Percentiles rank a stretch among this genome's conserved stretches.
phyloP scores from a whole-genome alignment of 2,329 filamentous ascomycete species.

The Capronia americana region DNA sequence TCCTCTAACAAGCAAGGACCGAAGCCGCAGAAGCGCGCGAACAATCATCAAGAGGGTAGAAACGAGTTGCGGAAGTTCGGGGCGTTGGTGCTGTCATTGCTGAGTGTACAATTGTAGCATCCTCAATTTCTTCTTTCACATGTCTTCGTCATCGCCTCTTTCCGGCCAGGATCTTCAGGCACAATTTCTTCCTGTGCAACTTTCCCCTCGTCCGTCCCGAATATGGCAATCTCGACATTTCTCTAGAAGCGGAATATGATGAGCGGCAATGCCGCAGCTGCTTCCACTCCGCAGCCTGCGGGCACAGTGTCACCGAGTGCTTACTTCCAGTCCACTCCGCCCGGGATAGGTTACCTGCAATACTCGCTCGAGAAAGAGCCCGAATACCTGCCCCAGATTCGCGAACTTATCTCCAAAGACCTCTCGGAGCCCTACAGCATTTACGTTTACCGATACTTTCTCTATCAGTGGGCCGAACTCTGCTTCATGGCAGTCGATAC shows the following conservation, averaged over 20 bases:
- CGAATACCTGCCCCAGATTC: conserved; percentile 80
- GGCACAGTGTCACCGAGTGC: conserved; percentile 18
- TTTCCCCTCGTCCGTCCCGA: neutral
- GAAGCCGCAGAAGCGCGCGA: conserved; percentile 2
- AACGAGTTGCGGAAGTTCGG: conserved; percentile 10
- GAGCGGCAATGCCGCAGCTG: conserved; percentile 34
- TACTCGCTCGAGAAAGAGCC: conserved; percentile 67
- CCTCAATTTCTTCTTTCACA: conserved; percentile 14
- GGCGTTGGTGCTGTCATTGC: conserved; percentile 1
- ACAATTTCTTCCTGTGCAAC: conserved; percentile 15
- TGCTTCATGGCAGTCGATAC: conserved; percentile 80
- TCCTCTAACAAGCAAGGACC: conserved; percentile 7
- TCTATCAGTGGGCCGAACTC: conserved; percentile 97
- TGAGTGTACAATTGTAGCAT: conserved; percentile 12
- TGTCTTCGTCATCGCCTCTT: conserved; percentile 21
- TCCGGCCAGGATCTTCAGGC: conserved; percentile 28
- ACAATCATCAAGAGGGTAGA: neutral
- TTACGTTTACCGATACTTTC: conserved; percentile 97
- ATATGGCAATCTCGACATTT: conserved; percentile 22
- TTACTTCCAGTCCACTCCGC: conserved; percentile 32
- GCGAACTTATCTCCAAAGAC: conserved; percentile 91
- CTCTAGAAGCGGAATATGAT: conserved; percentile 19
- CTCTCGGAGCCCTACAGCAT: conserved; percentile 98
- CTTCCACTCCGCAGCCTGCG: conserved; percentile 11
- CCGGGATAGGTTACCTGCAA: conserved; percentile 60